These are phyloP conservation scores for Hypoxylon cercidicola DNA, from an alignment of 495 filamentous ascomycete species.

Conservation along the genomic window DNA sequence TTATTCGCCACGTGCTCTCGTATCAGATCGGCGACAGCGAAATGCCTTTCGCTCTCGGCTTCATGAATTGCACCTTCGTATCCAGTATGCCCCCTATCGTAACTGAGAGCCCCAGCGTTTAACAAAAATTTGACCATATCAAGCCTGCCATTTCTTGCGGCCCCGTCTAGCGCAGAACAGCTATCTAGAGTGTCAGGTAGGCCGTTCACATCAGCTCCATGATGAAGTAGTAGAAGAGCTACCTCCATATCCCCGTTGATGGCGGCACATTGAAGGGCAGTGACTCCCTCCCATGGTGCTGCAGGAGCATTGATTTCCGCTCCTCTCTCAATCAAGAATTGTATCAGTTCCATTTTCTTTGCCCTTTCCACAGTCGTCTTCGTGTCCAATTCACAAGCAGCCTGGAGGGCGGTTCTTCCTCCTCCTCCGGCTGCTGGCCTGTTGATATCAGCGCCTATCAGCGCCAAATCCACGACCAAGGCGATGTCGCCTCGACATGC, in stretches of 20 bases:
- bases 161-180: constrained; percentile 7
- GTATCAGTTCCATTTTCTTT: constrained; percentile 6
- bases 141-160: constrained; percentile 20
- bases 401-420: constrained; percentile 25
- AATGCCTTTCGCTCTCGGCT: not conserved
- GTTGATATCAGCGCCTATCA: constrained; percentile 35
- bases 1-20: constrained; percentile 3
- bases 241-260: constrained; percentile 10
- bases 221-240: constrained; percentile 29
- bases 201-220: constrained; percentile 34
- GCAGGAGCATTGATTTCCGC: constrained; percentile 28
- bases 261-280: constrained; percentile 19
- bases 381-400: not conserved
- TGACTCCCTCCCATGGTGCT: not conserved
- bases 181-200: not conserved
- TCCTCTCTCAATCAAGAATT: constrained; percentile 19
- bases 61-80: constrained; percentile 30
- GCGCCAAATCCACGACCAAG: constrained; percentile 30
- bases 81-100: constrained; percentile 18
- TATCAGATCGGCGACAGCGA: constrained; percentile 18
- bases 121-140: constrained; percentile 31
- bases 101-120: constrained; percentile 25
- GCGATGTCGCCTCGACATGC: constrained; percentile 4
- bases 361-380: not conserved
- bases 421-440: not conserved